phyloP scores from a whole-genome alignment of 164 flowering plant species.

The Annona squamosa region DNA sequence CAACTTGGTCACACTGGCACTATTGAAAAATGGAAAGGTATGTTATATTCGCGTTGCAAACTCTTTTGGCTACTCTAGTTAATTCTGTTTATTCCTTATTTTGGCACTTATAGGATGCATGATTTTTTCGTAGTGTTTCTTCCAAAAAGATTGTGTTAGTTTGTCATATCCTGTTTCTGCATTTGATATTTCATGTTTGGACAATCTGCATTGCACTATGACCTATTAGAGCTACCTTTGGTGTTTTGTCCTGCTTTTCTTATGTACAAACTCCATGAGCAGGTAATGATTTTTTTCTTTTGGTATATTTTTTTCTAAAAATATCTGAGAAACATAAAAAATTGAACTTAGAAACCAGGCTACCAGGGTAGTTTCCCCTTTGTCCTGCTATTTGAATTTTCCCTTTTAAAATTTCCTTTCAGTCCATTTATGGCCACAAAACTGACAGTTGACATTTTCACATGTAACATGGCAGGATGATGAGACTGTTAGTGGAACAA shows the following conservation, averaged over 20 bases:
- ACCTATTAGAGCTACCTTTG: too few relatives aligned
- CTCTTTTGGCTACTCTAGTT: neutral
- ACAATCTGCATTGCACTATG: too few relatives aligned
- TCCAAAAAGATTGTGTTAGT: neutral
- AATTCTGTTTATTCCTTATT: neutral
- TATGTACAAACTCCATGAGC: too few relatives aligned
- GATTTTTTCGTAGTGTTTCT: neutral
- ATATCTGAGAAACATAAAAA: too few relatives aligned
- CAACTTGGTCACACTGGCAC: conserved; percentile 63
- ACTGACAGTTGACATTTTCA: neutral
- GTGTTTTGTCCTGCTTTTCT: too few relatives aligned
- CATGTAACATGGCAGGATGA: conserved; percentile 55
- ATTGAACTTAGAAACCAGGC: too few relatives aligned
- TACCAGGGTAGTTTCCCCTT: too few relatives aligned
- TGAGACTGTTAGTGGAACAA: conserved; percentile 49
- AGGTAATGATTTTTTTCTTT: too few relatives aligned
- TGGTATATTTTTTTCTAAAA: too few relatives aligned
- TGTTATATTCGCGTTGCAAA: conserved; percentile 9
- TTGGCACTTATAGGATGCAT: neutral
- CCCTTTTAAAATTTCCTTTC: too few relatives aligned
- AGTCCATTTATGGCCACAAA: neutral
- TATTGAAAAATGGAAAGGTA: conserved; percentile 60
- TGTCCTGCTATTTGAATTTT: too few relatives aligned
- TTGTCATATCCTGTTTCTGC: neutral
- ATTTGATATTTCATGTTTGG: too few relatives aligned